These are phyloP conservation scores for Geranium brycei DNA, from an alignment of 345 rosid genomes.

Conservation along the genomic window DNA sequence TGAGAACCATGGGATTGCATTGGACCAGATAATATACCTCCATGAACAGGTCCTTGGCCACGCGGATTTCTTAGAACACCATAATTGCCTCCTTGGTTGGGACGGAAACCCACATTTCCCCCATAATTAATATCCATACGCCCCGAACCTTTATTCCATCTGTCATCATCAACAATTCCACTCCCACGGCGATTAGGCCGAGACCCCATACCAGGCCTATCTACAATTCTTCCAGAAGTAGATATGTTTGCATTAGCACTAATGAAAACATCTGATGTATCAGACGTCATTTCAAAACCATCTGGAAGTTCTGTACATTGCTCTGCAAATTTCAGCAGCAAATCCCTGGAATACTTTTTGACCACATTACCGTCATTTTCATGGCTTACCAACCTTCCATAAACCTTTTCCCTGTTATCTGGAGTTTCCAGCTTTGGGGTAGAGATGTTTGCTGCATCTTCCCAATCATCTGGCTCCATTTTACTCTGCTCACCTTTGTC, in stretches of 20 bases:
- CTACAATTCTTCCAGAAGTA: constrained; percentile 47
- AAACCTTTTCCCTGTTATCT: neutral
- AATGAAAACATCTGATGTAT: constrained; percentile 29
- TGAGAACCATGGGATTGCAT: constrained; percentile 54
- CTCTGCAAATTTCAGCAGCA: constrained; percentile 65
- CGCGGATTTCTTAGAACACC: constrained; percentile 70
- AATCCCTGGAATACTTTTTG: constrained; percentile 90
- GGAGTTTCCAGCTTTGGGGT: constrained; percentile 49
- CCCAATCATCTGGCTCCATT: constrained; percentile 90
- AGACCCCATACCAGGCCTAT: constrained; percentile 49
- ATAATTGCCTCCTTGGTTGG: constrained; percentile 63
- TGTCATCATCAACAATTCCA: constrained; percentile 47
- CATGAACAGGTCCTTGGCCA: constrained; percentile 34
- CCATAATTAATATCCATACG: constrained; percentile 31
- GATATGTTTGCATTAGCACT: constrained; percentile 21
- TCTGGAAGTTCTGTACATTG: constrained; percentile 57
- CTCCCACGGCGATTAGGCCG: constrained; percentile 61
- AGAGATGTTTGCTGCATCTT: constrained; percentile 82
- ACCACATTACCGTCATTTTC: constrained; percentile 25
- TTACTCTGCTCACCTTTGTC: constrained; percentile 30
- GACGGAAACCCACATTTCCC: constrained; percentile 38
- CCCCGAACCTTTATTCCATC: constrained; percentile 55
- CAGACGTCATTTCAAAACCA: constrained; percentile 39
- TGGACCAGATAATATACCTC: constrained; percentile 61
- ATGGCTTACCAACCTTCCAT: constrained; percentile 15